Conservation (phyloP, 345 rosid species). For the Nasturtium officinale region DNA sequence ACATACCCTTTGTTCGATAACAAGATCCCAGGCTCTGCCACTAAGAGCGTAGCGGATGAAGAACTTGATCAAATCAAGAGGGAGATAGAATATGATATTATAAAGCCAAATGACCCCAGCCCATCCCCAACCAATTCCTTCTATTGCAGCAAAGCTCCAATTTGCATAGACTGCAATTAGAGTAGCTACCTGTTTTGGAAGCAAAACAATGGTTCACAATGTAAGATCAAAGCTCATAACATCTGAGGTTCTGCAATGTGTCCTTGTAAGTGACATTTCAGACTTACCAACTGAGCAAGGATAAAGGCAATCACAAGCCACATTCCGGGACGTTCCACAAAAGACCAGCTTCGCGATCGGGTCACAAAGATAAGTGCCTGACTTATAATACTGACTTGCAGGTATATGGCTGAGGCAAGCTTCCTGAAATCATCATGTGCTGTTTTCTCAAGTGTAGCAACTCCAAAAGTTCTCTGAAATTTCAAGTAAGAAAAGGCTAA, state of each 20-base stretch:
- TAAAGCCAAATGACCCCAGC: conserved; percentile 98
- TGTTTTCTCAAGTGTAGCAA: conserved; percentile 79
- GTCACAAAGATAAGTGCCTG: conserved; percentile 98
- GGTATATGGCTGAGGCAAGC: conserved; percentile 92
- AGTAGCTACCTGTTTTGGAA: conserved; percentile 71
- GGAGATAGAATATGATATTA: conserved; percentile 79
- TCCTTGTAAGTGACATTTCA: background rate
- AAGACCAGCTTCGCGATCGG: conserved; percentile 93
- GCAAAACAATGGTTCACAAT: background rate
- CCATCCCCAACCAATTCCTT: conserved; percentile 99
- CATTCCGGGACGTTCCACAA: conserved; percentile 85
- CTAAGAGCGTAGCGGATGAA: conserved; percentile 87
- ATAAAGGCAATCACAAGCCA: conserved; percentile 72
- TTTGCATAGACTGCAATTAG: conserved; percentile 93
- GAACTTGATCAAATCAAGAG: conserved; percentile 90
- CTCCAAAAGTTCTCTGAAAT: conserved; percentile 75
- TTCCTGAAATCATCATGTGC: conserved; percentile 87
- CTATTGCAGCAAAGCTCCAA: conserved; percentile 94
- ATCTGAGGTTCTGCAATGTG: background rate
- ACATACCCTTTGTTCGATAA: conserved; percentile 94
- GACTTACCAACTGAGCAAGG: conserved; percentile 86
- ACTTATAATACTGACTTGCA: conserved; percentile 94
- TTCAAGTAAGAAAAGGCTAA: conserved; percentile 1
- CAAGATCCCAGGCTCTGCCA: conserved; percentile 99
- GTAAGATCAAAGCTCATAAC: background rate